These are phyloP conservation scores for Dryadomyces quercus-mongolicae DNA, from an alignment of 2,329 filamentous ascomycete species.

Conservation along the genomic window DNA sequence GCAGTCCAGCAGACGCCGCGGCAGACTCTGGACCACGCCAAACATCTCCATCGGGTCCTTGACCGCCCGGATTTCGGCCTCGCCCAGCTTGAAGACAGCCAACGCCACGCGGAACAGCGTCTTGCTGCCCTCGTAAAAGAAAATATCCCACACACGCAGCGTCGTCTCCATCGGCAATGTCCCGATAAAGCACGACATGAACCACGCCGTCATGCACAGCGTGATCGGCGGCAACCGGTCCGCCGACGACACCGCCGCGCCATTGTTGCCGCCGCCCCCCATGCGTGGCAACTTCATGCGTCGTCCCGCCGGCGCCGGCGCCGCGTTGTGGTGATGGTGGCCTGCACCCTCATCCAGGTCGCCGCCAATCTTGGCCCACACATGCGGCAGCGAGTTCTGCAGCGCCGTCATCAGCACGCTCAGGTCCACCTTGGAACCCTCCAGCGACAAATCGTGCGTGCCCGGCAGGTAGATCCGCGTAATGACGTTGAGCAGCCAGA, in stretches of 20 bases:
- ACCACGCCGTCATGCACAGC: slow-evolving; percentile 89
- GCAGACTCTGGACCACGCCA: slow-evolving; percentile 80
- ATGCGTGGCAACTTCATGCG: slow-evolving; percentile 25
- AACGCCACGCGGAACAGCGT: slow-evolving; percentile 87
- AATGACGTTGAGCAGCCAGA: slow-evolving; percentile 88
- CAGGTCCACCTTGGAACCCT: slow-evolving; percentile 87
- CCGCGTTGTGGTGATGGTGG: slow-evolving; percentile 5
- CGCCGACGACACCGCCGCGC: slow-evolving; percentile 1
- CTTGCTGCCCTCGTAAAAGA: slow-evolving; percentile 91
- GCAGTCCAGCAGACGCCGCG: slow-evolving; percentile 68
- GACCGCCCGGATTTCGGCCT: slow-evolving; percentile 66
- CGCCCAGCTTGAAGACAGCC: slow-evolving; percentile 81
- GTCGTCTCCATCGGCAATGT: slow-evolving; percentile 86
- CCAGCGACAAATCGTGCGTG: slow-evolving; percentile 81
- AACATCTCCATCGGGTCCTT: slow-evolving; percentile 91
- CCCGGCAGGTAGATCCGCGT: slow-evolving; percentile 80
- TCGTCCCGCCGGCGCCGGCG: slow-evolving; percentile 16
- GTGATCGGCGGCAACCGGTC: slow-evolving; percentile 73
- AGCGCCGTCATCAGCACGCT: slow-evolving; percentile 84
- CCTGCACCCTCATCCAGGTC: slow-evolving; percentile 19
- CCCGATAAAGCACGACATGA: slow-evolving; percentile 94
- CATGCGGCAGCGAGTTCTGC: slow-evolving; percentile 65
- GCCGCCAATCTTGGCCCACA: slow-evolving; percentile 82
- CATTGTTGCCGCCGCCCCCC: slow-evolving; percentile 22
- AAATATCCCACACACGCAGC: slow-evolving; percentile 85